Evolutionary conservation across 2,329 filamentous ascomycete genomes (phyloP).

Genomic region (Purpureocillium lavendulum): DNA sequence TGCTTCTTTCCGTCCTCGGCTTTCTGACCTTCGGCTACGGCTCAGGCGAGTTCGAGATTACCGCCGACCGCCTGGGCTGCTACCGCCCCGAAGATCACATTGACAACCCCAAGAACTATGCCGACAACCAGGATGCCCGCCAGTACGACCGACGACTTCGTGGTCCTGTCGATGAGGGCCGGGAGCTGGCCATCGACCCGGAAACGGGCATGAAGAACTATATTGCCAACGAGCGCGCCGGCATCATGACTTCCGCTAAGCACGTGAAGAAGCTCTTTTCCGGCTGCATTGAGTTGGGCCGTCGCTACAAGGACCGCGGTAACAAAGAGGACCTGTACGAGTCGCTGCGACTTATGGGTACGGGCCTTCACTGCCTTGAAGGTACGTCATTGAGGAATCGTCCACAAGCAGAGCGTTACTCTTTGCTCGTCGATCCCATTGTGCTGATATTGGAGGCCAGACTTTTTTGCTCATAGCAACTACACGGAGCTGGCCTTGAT

Average conservation of each 20-base stretch:
- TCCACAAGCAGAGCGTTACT: no score
- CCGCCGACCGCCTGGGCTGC: constrained; percentile 71
- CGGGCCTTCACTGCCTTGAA: constrained; percentile 82
- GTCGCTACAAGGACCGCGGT: constrained; percentile 52
- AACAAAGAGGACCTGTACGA: constrained; percentile 73
- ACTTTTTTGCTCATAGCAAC: constrained; percentile 91
- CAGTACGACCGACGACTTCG: constrained; percentile 75
- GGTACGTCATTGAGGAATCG: constrained; percentile 28
- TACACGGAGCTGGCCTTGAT: constrained; percentile 83
- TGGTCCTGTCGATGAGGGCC: constrained; percentile 68
- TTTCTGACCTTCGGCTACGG: constrained; percentile 86
- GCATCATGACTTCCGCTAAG: constrained; percentile 73
- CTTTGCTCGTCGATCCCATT: background rate
- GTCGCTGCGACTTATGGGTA: constrained; percentile 77
- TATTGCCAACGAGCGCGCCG: constrained; percentile 73
- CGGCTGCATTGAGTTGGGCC: constrained; percentile 70
- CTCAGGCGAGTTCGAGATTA: constrained; percentile 78
- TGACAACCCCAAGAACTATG: constrained; percentile 80
- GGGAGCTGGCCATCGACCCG: constrained; percentile 72
- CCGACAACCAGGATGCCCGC: constrained; percentile 78
- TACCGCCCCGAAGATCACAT: constrained; percentile 72
- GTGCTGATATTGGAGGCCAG: constrained; percentile 27
- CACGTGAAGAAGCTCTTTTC: constrained; percentile 68
- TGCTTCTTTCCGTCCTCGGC: constrained; percentile 79
- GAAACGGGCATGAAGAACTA: constrained; percentile 83